phyloP scores from a whole-genome alignment of 1,284 basidiomycete species.

The Prillingera fragicola region DNA sequence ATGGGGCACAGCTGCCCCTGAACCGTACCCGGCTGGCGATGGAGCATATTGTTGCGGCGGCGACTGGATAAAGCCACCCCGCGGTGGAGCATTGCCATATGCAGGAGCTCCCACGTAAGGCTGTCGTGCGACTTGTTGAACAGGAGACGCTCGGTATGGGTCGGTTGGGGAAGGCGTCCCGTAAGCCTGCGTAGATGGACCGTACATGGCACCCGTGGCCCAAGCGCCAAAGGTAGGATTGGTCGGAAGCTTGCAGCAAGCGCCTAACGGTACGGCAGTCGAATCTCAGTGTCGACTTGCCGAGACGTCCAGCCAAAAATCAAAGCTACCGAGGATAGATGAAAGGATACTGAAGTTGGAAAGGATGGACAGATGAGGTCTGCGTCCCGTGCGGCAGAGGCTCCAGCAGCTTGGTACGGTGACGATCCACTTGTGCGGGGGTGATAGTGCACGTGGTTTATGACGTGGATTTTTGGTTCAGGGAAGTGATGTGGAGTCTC shows the following conservation, averaged over 20 bases:
- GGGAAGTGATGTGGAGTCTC: not conserved
- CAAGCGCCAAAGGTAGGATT: not conserved
- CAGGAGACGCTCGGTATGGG: conserved; percentile 27
- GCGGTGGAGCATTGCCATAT: conserved; percentile 1
- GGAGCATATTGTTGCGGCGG: conserved; percentile 3
- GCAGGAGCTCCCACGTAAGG: conserved; percentile 22
- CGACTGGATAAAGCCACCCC: not conserved
- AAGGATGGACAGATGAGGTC: no score
- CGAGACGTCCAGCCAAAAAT: not conserved
- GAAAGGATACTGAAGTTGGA: no score
- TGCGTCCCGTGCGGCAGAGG: not conserved
- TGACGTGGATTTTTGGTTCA: not conserved
- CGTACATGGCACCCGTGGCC: not conserved
- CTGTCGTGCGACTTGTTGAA: conserved; percentile 21
- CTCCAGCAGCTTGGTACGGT: not conserved
- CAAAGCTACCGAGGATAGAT: no score
- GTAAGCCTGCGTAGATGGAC: not conserved
- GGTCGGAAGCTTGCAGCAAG: no score
- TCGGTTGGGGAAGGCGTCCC: conserved; percentile 16
- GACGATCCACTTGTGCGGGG: not conserved
- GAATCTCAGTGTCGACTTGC: not conserved
- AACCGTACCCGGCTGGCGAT: not conserved
- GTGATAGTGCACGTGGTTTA: not conserved
- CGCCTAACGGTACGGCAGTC: not conserved
- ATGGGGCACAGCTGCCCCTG: not conserved